These are phyloP conservation scores for Hanseniaspora osmophila DNA, from an alignment of 805 yeast genomes.

Conservation along the genomic window DNA sequence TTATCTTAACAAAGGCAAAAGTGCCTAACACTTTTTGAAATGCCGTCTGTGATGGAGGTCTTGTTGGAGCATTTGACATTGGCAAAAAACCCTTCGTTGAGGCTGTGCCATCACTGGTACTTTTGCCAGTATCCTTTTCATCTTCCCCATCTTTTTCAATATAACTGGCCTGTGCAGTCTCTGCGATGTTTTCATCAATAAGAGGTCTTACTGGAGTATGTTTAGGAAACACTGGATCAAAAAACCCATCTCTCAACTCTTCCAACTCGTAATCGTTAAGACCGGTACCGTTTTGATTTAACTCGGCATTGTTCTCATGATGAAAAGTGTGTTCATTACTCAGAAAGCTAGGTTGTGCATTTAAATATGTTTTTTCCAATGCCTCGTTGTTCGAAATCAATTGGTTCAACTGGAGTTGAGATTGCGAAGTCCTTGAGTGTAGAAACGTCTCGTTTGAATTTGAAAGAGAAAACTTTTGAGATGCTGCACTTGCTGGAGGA, in stretches of 20 bases:
- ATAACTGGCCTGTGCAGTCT: not conserved
- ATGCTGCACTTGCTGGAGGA: no score
- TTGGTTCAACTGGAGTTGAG: constrained; percentile 22
- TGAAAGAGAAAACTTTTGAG: not conserved
- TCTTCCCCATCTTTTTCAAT: not conserved
- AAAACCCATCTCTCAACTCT: constrained; percentile 35
- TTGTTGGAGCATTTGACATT: no score
- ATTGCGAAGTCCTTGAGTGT: constrained; percentile 22
- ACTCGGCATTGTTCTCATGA: not conserved
- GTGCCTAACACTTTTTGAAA: no score
- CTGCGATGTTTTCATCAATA: not conserved
- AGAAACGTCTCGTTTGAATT: not conserved
- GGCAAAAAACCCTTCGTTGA: no score
- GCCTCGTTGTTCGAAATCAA: constrained; percentile 12
- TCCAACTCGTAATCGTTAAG: constrained; percentile 22
- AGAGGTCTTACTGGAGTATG: constrained; percentile 9
- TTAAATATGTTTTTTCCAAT: constrained; percentile 21
- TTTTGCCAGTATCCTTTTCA: no score
- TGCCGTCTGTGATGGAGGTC: no score
- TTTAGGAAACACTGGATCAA: constrained; percentile 30
- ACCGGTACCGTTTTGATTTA: not conserved
- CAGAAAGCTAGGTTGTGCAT: constrained; percentile 5
- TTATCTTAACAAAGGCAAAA: no score
- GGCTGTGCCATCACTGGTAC: no score
- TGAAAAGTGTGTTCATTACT: no score